Evolutionary conservation across 2,329 filamentous ascomycete genomes (phyloP).

Genomic region (Penicillium sumatraense): DNA sequence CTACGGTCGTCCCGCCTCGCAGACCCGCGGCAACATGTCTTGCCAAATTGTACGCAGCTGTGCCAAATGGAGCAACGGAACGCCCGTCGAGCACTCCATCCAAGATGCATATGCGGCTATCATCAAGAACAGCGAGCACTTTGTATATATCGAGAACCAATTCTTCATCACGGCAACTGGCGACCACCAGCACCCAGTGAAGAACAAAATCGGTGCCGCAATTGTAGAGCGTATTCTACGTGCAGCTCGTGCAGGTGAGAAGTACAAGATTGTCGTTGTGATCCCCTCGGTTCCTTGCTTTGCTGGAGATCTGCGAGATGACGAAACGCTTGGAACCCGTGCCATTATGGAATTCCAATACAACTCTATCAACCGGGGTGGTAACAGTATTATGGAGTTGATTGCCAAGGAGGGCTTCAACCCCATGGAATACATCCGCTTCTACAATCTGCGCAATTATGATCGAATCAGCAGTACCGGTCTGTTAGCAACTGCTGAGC

Average conservation of each 20-base stretch:
- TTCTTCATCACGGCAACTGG: conserved; percentile 97
- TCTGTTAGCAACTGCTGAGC: conserved; percentile 42
- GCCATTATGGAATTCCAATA: conserved; percentile 99
- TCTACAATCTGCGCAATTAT: conserved; percentile 93
- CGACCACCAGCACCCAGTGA: conserved; percentile 79
- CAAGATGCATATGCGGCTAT: conserved; percentile 82
- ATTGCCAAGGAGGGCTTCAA: conserved; percentile 77
- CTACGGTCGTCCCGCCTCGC: conserved; percentile 27
- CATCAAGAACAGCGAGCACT: conserved; percentile 87
- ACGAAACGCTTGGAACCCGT: conserved; percentile 81
- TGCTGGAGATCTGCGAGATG: conserved; percentile 83
- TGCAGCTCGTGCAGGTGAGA: conserved; percentile 79
- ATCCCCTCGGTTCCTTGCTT: conserved; percentile 94
- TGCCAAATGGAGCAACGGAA: conserved; percentile 95
- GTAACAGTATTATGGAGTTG: conserved; percentile 85
- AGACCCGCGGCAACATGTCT: conserved; percentile 39
- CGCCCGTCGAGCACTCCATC: conserved; percentile 81
- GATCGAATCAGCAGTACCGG: conserved; percentile 74
- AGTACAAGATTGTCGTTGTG: conserved; percentile 87
- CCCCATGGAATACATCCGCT: conserved; percentile 80
- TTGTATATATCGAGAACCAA: conserved; percentile 97
- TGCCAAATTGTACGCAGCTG: conserved; percentile 71
- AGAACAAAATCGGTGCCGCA: conserved; percentile 87
- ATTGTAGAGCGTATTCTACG: conserved; percentile 89
- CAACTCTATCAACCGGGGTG: conserved; percentile 90